These are phyloP conservation scores for Neofusicoccum cordaticola DNA, from an alignment of 2,329 filamentous ascomycete species.

Conservation along the genomic window DNA sequence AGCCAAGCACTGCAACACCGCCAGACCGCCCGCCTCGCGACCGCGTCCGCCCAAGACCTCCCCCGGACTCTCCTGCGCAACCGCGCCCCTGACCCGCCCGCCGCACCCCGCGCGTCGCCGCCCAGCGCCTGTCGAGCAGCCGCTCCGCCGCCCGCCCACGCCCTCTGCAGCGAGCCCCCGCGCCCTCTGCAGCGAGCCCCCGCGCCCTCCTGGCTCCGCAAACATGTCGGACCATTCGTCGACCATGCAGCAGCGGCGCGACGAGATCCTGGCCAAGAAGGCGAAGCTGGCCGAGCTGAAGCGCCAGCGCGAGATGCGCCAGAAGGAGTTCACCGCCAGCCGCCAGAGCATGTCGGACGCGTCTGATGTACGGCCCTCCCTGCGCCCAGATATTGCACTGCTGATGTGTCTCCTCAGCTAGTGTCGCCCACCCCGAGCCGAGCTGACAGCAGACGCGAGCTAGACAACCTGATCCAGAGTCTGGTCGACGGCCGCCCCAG, in stretches of 20 bases:
- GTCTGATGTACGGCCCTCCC: slow-evolving; percentile 61
- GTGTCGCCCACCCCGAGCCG: slow-evolving; percentile 68
- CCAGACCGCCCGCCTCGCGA: background rate
- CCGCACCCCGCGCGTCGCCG: background rate
- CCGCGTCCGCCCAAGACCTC: background rate
- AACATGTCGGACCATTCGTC: slow-evolving; percentile 16
- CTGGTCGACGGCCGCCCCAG: slow-evolving; percentile 74
- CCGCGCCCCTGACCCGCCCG: slow-evolving; percentile 1
- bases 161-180: background rate
- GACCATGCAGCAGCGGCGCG: slow-evolving; percentile 77
- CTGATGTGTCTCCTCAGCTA: slow-evolving; percentile 49
- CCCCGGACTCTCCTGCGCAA: background rate
- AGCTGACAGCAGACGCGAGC: slow-evolving; percentile 67
- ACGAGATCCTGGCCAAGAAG: slow-evolving; percentile 95
- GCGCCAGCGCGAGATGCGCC: slow-evolving; percentile 79
- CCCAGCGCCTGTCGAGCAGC: background rate
- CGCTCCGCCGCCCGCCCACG: background rate
- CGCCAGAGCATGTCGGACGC: slow-evolving; percentile 64
- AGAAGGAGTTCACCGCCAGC: slow-evolving; percentile 69
- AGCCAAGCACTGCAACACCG: background rate
- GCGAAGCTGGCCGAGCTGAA: slow-evolving; percentile 96
- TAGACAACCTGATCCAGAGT: slow-evolving; percentile 81
- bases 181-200: background rate
- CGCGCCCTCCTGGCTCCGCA: background rate
- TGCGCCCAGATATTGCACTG: slow-evolving; percentile 16